phyloP scores from a whole-genome alignment of 148 eudicot species.

The Pharnaceum exiguum region DNA sequence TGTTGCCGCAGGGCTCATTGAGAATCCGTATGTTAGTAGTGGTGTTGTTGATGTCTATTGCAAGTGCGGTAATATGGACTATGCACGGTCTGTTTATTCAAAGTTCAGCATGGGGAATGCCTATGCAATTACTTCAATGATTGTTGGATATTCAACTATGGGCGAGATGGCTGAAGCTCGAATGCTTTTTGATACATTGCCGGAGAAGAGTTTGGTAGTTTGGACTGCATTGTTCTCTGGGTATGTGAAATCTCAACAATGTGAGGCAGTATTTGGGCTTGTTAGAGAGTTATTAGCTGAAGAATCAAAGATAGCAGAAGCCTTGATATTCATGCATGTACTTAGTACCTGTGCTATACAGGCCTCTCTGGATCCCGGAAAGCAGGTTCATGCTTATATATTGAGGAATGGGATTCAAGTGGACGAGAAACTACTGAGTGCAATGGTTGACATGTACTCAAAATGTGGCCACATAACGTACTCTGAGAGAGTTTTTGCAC shows the following conservation, averaged over 20 bases:
- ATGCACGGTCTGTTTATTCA: constrained; percentile 52
- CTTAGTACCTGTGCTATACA: constrained; percentile 66
- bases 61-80: constrained; percentile 64
- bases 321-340: constrained; percentile 41
- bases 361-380: constrained; percentile 62
- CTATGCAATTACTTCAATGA: constrained; percentile 61
- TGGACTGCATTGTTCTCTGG: constrained; percentile 86
- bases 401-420: constrained; percentile 34
- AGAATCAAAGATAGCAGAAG: constrained; percentile 37
- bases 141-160: constrained; percentile 63
- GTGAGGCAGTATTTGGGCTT: constrained; percentile 56
- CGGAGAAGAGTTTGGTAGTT: constrained; percentile 54
- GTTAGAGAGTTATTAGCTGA: constrained; percentile 33
- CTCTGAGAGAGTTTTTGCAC: constrained; percentile 46
- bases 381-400: constrained; percentile 66
- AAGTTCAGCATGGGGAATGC: constrained; percentile 36
- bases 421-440: constrained; percentile 50
- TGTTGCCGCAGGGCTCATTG: constrained; percentile 36
- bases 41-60: constrained; percentile 76
- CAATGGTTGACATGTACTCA: constrained; percentile 79
- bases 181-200: constrained; percentile 56
- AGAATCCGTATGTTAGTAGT: constrained; percentile 57
- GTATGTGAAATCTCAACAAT: constrained; percentile 55
- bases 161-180: constrained; percentile 74
- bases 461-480: constrained; percentile 74